Evolutionary conservation across 140 eudicot genomes (phyloP), one percentile per base, ranked within the genome.

Genomic region (Oenanthe javanica): DNA sequence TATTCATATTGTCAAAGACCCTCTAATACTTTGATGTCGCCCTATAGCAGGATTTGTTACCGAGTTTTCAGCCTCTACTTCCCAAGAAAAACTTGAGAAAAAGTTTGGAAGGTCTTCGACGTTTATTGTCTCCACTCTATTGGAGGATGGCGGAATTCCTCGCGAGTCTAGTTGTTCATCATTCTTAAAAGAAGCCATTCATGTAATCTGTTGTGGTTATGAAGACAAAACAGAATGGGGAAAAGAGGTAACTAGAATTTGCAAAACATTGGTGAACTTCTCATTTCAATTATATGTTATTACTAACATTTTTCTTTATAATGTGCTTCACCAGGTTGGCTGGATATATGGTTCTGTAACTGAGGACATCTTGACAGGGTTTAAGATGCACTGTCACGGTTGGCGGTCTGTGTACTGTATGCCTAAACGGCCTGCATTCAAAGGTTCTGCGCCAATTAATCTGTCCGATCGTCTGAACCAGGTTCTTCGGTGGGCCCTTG

Each of bases 381-480:
- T 75, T 15, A 54, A 79, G 36, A 82, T 82, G 84, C 84, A 82
- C 36, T 75, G 79, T 23, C 80, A 79, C 0, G 84, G 84, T 27
- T 82, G 84, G 84, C 69, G 81, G 13, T 82, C 84, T 0, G 84
- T 82, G 5, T 82, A 82, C 74, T 82, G 84, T 16, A 77, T 82
- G 51, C 78, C 84, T 38, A 82, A 82, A 47, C 45, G 84, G 4
- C 79, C 78, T 21, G 84, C 84, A 25, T 82, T 82, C 77, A 72
- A 79, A 16, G 84, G 84, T 14, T 59, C 84, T 0, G 84, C 84
- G 18, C 84, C 84, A 9, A 75, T 82, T 67, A 82, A 82, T 69
- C 75, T 82, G 21, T 75, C 84, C 8, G 84, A 82, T 42, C 51
- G 83, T 5, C 57, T 81, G 12, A 47, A 43, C n/a, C 75, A 81